Conservation (phyloP, 2,329 filamentous ascomycete genomes). For the Verticillium klebahnii region DNA sequence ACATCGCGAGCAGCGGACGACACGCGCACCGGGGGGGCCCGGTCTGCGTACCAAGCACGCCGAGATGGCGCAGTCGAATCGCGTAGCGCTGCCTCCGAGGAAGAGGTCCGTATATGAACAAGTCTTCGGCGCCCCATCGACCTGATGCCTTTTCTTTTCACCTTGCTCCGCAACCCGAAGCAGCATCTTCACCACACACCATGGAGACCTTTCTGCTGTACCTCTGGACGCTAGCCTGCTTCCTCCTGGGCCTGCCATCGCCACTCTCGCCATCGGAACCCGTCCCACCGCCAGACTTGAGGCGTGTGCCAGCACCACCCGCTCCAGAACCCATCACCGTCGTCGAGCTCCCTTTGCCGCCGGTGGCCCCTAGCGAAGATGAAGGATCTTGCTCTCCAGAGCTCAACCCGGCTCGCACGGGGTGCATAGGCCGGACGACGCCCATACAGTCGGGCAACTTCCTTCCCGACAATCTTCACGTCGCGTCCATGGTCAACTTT, state of each 20-base stretch:
- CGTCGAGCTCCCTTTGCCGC: constrained; percentile 30
- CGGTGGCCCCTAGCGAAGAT: constrained; percentile 18
- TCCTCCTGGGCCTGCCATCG: background rate
- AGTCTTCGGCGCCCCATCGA: no score
- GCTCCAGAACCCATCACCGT: constrained; percentile 28
- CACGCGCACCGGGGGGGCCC: no score
- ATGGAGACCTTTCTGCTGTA: background rate
- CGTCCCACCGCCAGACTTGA: background rate
- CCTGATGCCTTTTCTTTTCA: no score
- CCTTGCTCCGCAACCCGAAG: background rate
- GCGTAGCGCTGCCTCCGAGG: no score
- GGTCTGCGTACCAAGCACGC: no score
- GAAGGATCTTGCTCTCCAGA: constrained; percentile 25
- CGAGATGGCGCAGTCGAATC: no score
- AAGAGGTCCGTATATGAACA: no score
- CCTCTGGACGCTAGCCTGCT: background rate
- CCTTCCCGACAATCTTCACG: constrained; percentile 36
- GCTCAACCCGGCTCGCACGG: constrained; percentile 29
- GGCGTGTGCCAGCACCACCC: constrained; percentile 17
- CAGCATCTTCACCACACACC: background rate
- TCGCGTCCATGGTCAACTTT: constrained; percentile 33
- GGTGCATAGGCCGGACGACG: constrained; percentile 25
- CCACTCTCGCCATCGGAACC: background rate
- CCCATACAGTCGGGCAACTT: constrained; percentile 21
- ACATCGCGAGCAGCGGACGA: no score